Base-by-base conservation (phyloP, 2,329 filamentous ascomycete genomes). In the Neonectria sp. region DNA sequence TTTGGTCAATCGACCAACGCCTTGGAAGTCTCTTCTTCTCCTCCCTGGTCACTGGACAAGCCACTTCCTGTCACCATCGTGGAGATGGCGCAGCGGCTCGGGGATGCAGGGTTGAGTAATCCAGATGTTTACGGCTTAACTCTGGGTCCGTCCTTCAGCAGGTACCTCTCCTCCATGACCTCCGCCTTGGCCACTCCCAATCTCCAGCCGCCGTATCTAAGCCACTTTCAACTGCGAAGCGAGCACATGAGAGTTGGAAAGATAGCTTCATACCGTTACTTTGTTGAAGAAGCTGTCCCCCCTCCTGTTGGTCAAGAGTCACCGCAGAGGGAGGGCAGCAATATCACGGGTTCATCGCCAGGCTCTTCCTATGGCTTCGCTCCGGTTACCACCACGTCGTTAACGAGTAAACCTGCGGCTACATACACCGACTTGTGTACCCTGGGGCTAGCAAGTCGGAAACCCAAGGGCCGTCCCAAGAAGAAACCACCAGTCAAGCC, bases 91-190 rank as follows among this genome's bases (percentile, higher is more conserved):
- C 73, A 73, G 31, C 73, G 70, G 11, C 71, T 77, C 17, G 75
- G 75, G 25, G 68, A 73, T 2, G 61, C 66, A 5, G 80, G 80
- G 1, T 45, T 82, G 17, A 81, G 79, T 9, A 82, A 82, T 60
- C 79, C 80, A 0, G 79, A 81, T 48, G 73, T 82, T 6, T 81
- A 80, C 65, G 77, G 73, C 11, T 66, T 82, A 48, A 82, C 81
- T 2, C 63, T 82, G 3, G 81, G 81, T 2, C 69, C 76, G 24
- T 76, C 79, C 6, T 82, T 81, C 60, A 81, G 78, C 46, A 78
- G 81, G 25, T 81, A 78, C 52, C 71, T 82, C 7, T 81, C 81
- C 2, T 79, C 79, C 5, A 73, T 81, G 73, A 82, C 81, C 6
- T 77, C 76, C 5, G 77, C 79, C 12, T 72, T 82, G 45, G 78